Evolutionary conservation across 2,329 filamentous ascomycete genomes (phyloP), one percentile per base, ranked within the genome.

Genomic region (Xylariales sp.): DNA sequence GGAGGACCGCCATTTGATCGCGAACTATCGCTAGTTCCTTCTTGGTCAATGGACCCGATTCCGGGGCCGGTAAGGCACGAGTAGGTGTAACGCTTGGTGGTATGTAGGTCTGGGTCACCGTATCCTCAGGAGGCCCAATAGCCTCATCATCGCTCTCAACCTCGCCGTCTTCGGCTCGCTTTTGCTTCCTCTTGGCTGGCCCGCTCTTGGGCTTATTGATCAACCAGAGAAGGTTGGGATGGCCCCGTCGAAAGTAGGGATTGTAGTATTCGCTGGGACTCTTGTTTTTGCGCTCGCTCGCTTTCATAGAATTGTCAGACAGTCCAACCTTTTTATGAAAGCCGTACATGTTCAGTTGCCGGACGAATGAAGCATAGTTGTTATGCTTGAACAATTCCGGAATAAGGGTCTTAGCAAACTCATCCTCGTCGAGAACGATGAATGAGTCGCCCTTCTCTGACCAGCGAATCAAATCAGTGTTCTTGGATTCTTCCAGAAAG

Each of bases 301-400:
- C 90, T 49, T 93, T 86, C 85, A 98, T 94, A 0, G 90, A 96
- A 57, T 96, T 96, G 62, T 98, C 93, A 4, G 90, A 95, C 14
- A 98, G 74, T 4, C 87, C 87, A 4, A 93, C 87, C 29, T 87
- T 84, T 72, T 98, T 98, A 72, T 98, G 93, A 53, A 98, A 98
- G 59, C 95, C 90, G 62, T 95, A 96, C 61, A 96, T 96, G 70
- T 96, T 96, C 41, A 96, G 70, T 61, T 96, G 90, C 33, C 90
- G 85, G 41, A 96, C 90, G 59, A 96, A 96, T 64, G 89, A 95
- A 21, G 90, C 90, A 68, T 96, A 96, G 62, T 96, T 96, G 76
- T 88, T 95, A 66, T 97, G 93, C 65, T 98, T 98, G 73, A 98
- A 98, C 56, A 97, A 89, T 60, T 97, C 96, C 3, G 93, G 93